Base-by-base conservation (phyloP, 352 stramenopile species). In the Discostella stelligera region DNA sequence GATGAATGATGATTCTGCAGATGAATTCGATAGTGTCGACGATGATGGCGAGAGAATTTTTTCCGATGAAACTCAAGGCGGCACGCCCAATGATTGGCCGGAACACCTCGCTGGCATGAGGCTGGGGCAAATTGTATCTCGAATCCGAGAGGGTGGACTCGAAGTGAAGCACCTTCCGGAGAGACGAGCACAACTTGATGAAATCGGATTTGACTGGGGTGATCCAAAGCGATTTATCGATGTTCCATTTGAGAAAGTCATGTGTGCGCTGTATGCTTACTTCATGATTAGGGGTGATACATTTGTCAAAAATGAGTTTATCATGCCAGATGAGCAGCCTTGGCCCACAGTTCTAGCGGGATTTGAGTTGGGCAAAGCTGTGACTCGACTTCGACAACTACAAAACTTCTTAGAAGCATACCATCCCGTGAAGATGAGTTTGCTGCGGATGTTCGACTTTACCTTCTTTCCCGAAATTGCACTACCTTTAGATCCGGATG, bases 141-240 rank as follows among this genome's bases (percentile, higher is more conserved):
- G 88, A 3, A 91, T 94, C n/a, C 79, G 77, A 52, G 86, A 92
- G 48, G 89, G 89, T 56, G 89, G 87, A 79, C 82, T 94, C 18
- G 87, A 91, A 75, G 88, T 93, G 21, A 91, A 90, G 49, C 86
- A 92, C 66, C 46, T 92, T 25, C 71, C 80, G 0, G 85, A 89
- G 71, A 74, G 86, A 64, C 91, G 91, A 58, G 77, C 72, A 48
- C 71, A 87, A 64, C 79, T 94, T 25, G 89, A 94, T 73, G 68
- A 71, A 11, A 84, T 94, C 66, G 87, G 61, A 23, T 94, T 94
- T 72, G 85, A 91, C 44, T 94, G 89, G 89, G 89, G 89, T 16
- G 83, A 93, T 69, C 65, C 71, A 14, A 86, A 79, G 54, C 73
- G 82, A n/a, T 93, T 91, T 53, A 69, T 94, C 56, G 85, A 93